Conservation (phyloP, 163 green algal genomes). For the Chlorella variabilis region DNA sequence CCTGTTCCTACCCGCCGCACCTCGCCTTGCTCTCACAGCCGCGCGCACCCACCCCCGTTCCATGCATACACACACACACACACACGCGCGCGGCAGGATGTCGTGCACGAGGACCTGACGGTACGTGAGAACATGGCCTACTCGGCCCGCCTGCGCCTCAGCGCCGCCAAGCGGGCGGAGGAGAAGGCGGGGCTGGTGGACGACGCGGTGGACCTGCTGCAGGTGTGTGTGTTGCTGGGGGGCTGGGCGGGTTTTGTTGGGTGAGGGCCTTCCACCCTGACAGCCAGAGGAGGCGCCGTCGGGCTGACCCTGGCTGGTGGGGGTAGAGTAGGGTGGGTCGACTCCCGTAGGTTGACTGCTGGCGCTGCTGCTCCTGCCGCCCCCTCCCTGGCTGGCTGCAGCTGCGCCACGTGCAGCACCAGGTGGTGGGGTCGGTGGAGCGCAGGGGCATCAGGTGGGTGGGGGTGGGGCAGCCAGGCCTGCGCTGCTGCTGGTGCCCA, state of each 20-base stretch:
- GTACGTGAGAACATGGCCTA: slow-evolving; percentile 84
- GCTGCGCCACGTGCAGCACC: slow-evolving; percentile 67
- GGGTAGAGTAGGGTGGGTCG: no score
- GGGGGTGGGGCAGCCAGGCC: neutral
- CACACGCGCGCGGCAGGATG: slow-evolving; percentile 21
- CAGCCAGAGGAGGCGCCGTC: no score
- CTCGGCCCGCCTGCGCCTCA: slow-evolving; percentile 60
- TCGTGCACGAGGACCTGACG: slow-evolving; percentile 80
- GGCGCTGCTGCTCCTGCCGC: neutral
- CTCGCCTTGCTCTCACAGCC: no score
- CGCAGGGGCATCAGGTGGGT: slow-evolving; percentile 69
- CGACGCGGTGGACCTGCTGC: slow-evolving; percentile 24
- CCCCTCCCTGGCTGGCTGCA: slow-evolving; percentile 44
- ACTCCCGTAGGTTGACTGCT: no score
- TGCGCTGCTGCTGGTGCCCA: neutral
- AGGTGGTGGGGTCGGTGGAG: slow-evolving; percentile 69
- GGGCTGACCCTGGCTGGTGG: no score
- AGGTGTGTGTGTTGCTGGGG: neutral
- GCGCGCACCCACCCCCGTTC: no score
- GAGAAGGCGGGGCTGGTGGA: slow-evolving; percentile 52
- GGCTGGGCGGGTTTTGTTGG: neutral
- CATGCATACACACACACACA: no score
- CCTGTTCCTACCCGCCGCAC: no score
- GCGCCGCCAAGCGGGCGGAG: slow-evolving; percentile 27
- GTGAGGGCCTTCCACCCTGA: no score